Percentiles rank a stretch among this genome's conserved stretches.
Evolutionary conservation across 768 basidiomycete genomes (phyloP).

Genomic region (Serendipita vermifera): DNA sequence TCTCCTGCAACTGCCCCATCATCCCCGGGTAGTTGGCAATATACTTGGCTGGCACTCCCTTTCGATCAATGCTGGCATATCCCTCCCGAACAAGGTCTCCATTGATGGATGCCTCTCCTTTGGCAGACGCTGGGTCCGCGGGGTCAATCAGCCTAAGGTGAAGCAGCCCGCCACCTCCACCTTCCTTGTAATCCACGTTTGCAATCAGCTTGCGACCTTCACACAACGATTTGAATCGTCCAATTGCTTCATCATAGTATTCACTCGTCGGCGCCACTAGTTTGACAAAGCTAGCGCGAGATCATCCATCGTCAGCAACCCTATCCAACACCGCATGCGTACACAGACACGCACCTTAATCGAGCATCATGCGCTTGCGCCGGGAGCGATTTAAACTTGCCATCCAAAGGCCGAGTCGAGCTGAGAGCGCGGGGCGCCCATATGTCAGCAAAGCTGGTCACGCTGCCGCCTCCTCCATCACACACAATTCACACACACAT

Average conservation of each 20-base stretch:
- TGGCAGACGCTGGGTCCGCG: slow-evolving; percentile 47
- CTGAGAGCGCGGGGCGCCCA: slow-evolving; percentile 12
- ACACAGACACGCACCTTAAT: slow-evolving; percentile 52
- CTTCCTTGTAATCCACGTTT: slow-evolving; percentile 84
- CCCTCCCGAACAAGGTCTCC: slow-evolving; percentile 84
- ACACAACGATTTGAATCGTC: slow-evolving; percentile 71
- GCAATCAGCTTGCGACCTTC: slow-evolving; percentile 94
- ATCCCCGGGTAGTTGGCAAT: slow-evolving; percentile 55
- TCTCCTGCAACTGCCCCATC: slow-evolving; percentile 48
- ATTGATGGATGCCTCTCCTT: slow-evolving; percentile 75
- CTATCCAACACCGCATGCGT: too few species aligned
- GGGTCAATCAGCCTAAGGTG: slow-evolving; percentile 93
- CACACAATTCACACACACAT: too few species aligned
- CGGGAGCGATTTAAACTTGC: slow-evolving; percentile 77
- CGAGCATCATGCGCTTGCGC: slow-evolving; percentile 94
- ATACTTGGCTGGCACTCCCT: slow-evolving; percentile 48
- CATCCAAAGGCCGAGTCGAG: slow-evolving; percentile 83
- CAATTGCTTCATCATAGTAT: slow-evolving; percentile 71
- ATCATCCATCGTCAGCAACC: too few species aligned
- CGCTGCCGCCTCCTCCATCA: not conserved
- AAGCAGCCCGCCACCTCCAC: slow-evolving; percentile 48
- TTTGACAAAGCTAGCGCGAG: slow-evolving; percentile 65
- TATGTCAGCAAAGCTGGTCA: not conserved
- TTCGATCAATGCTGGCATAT: slow-evolving; percentile 64
- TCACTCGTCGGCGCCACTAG: slow-evolving; percentile 71